Conservation (phyloP, 495 filamentous ascomycete species). For the Aspergillus homomorphus region DNA sequence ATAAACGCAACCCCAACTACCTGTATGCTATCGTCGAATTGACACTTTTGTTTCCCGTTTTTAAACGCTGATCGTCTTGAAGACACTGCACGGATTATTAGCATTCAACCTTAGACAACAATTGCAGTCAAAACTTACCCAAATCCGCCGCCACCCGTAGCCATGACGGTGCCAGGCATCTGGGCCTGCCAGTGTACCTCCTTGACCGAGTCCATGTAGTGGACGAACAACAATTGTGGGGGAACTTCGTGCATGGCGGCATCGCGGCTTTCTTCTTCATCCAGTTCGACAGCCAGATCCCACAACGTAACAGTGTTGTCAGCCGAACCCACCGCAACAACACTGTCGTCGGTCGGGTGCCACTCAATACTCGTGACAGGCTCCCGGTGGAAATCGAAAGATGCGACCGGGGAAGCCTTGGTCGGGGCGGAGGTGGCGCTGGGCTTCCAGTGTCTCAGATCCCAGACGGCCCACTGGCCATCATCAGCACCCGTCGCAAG, state of each 20-base stretch:
- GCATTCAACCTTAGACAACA: slow-evolving; percentile 10
- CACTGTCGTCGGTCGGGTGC: slow-evolving; percentile 94
- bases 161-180: slow-evolving; percentile 87
- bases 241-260: slow-evolving; percentile 86
- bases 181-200: slow-evolving; percentile 97
- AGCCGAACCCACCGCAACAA: slow-evolving; percentile 85
- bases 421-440: slow-evolving; percentile 41
- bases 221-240: slow-evolving; percentile 91
- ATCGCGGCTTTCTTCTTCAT: slow-evolving; percentile 93
- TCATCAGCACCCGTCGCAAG: slow-evolving; percentile 93
- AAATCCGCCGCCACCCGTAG: slow-evolving; percentile 84
- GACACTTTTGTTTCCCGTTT: slow-evolving; percentile 25
- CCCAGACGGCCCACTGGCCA: slow-evolving; percentile 94
- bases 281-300: slow-evolving; percentile 94
- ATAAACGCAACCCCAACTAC: slow-evolving; percentile 5
- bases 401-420: slow-evolving; percentile 69
- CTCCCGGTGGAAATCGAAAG: slow-evolving; percentile 90
- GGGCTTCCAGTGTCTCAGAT: slow-evolving; percentile 90
- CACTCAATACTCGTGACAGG: slow-evolving; percentile 96
- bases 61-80: slow-evolving; percentile 58
- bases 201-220: slow-evolving; percentile 92
- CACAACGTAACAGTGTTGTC: slow-evolving; percentile 94
- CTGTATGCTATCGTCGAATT: slow-evolving; percentile 13
- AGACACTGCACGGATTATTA: slow-evolving; percentile 39
- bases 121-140: slow-evolving; percentile 44